A percentile compares a stretch with the other conserved stretches of the same genome.
These are phyloP conservation scores for Colletotrichum costaricense DNA, from an alignment of 2,329 filamentous ascomycete genomes.

Conservation along the genomic window DNA sequence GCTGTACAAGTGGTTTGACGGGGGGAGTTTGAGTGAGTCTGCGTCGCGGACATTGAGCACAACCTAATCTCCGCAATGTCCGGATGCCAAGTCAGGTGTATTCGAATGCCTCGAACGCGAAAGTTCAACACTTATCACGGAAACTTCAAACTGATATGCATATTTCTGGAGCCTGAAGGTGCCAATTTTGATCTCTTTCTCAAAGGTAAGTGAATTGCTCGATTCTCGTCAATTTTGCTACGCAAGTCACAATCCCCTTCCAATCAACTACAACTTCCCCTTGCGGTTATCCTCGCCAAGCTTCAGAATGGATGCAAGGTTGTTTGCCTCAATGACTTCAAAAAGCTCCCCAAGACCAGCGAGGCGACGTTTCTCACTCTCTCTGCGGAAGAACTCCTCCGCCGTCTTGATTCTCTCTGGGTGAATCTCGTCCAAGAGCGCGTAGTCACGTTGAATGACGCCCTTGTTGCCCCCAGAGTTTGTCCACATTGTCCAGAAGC, in stretches of 20 bases:
- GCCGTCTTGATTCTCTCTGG: constrained; percentile 58
- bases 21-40: too few relatives aligned
- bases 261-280: neutral
- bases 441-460: constrained; percentile 58
- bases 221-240: neutral
- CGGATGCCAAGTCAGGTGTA: too few relatives aligned
- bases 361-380: constrained; percentile 47
- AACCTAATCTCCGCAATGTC: too few relatives aligned
- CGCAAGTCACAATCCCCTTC: neutral
- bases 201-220: too few relatives aligned
- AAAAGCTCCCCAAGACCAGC: constrained; percentile 44
- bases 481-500: constrained; percentile 61
- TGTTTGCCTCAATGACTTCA: constrained; percentile 41
- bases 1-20: too few relatives aligned
- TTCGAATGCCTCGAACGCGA: too few relatives aligned
- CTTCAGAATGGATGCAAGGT: constrained; percentile 41
- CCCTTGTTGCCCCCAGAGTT: constrained; percentile 53
- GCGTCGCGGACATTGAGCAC: too few relatives aligned
- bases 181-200: too few relatives aligned
- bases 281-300: constrained; percentile 38
- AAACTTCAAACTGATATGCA: too few relatives aligned
- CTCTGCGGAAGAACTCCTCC: constrained; percentile 59
- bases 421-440: constrained; percentile 62
- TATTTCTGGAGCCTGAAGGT: too few relatives aligned
- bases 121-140: too few relatives aligned